Percentiles rank a stretch among this genome's conserved stretches.
phyloP scores from a whole-genome alignment of 2,329 filamentous ascomycete species.

The Trichoderma guizhouense region DNA sequence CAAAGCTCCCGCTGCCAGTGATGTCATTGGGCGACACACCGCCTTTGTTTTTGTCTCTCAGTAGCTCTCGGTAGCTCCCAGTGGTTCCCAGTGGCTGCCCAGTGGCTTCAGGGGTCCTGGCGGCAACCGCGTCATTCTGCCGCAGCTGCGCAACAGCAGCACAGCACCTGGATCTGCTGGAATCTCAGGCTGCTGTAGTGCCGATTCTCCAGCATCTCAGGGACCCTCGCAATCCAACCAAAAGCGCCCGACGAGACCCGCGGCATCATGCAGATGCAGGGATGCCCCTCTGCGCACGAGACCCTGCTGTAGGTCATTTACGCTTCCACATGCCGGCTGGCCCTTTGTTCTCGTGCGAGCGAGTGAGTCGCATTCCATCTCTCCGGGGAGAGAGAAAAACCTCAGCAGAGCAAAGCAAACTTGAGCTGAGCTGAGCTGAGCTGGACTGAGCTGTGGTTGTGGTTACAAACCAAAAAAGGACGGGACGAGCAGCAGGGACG shows the following conservation, averaged over 20 bases:
- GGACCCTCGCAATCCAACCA: conserved; percentile 3
- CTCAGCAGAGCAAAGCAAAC: background rate
- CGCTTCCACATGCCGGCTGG: background rate
- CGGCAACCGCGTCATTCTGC: conserved; percentile 17
- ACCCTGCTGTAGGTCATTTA: conserved; percentile 14
- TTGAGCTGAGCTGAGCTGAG: background rate
- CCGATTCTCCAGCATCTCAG: background rate
- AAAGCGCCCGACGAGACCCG: background rate
- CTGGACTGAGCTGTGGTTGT: background rate
- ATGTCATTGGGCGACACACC: conserved; percentile 13
- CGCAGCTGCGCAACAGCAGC: background rate
- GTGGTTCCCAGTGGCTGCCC: background rate
- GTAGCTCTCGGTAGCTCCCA: background rate
- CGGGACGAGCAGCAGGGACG: background rate
- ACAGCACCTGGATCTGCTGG: background rate
- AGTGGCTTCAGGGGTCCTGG: conserved; percentile 15
- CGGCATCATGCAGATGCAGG: conserved; percentile 15
- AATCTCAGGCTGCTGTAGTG: background rate
- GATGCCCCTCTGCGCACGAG: conserved; percentile 17
- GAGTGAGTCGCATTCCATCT: background rate
- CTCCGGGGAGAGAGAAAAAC: background rate
- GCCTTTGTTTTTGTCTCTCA: background rate
- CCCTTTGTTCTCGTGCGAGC: conserved; percentile 4
- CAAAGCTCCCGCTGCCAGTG: background rate
- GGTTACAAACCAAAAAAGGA: background rate